Percentiles rank a stretch among this genome's conserved stretches.
These are phyloP conservation scores for Pelargonium nanum DNA, from an alignment of 345 rosid genomes.

Conservation along the genomic window DNA sequence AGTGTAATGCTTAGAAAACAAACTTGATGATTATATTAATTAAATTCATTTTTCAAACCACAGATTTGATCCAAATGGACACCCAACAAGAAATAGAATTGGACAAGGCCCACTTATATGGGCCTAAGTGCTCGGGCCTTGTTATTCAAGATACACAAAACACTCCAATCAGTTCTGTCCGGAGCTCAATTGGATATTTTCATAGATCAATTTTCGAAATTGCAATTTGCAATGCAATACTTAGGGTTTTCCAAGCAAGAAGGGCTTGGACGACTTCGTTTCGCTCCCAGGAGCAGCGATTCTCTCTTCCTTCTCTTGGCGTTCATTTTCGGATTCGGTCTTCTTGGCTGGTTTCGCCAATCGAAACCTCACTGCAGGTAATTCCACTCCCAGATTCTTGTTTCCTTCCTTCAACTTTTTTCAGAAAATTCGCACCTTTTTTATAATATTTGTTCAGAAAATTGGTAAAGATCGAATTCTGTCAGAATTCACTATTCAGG, in stretches of 20 bases:
- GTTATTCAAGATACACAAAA: no score
- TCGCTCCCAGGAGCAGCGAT: background rate
- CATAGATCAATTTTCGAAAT: background rate
- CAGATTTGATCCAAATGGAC: no score
- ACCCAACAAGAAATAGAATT: no score
- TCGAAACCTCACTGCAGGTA: background rate
- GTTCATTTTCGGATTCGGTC: background rate
- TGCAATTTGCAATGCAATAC: background rate
- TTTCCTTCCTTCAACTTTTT: background rate
- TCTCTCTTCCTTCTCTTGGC: background rate
- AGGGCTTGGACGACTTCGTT: background rate
- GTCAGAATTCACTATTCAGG: background rate
- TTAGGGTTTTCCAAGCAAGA: background rate
- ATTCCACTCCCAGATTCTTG: background rate
- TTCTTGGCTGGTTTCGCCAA: background rate
- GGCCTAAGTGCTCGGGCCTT: no score
- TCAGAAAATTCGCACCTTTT: background rate
- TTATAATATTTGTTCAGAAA: background rate
- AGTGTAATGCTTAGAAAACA: no score
- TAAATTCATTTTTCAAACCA: no score
- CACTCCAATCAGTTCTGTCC: no score
- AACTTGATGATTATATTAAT: no score
- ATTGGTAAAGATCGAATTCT: background rate
- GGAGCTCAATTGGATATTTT: background rate
- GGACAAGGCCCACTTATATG: no score